phyloP scores from a whole-genome alignment of 139 green algal species.

The Yamagishiella unicocca region DNA sequence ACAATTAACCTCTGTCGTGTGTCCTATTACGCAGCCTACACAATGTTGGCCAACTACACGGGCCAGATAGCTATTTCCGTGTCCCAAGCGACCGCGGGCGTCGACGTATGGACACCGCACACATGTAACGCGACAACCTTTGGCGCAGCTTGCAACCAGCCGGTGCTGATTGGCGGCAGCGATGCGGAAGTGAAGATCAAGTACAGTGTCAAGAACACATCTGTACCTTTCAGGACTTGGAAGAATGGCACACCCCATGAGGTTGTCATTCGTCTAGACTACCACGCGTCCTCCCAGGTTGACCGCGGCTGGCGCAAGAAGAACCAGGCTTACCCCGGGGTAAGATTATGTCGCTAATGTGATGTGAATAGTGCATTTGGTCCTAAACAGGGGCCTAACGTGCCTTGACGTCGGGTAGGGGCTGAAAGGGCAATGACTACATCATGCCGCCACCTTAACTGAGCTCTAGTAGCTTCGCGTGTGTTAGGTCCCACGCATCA shows the following conservation, averaged over 20 bases:
- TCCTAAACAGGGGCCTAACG: no score
- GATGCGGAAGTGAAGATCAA: background rate
- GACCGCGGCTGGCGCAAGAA: slow-evolving; percentile 62
- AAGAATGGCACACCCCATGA: background rate
- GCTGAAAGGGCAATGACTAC: no score
- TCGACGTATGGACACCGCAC: background rate
- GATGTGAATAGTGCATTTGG: no score
- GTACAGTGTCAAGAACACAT: background rate
- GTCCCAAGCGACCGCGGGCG: background rate
- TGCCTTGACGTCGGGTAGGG: no score
- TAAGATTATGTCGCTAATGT: no score
- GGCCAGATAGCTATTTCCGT: background rate
- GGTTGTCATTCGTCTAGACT: slow-evolving; percentile 35
- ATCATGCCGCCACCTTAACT: no score
- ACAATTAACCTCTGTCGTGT: background rate
- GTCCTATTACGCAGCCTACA: slow-evolving; percentile 16
- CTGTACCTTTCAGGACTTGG: slow-evolving; percentile 1
- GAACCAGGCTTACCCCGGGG: slow-evolving; percentile 55
- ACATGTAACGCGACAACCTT: background rate
- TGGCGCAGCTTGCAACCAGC: slow-evolving; percentile 32
- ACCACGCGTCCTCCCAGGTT: background rate
- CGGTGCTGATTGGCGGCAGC: background rate
- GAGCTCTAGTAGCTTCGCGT: no score
- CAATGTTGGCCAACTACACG: slow-evolving; percentile 17
- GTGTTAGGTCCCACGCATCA: no score